Evolutionary conservation across 352 stramenopile species (phyloP).

Genomic region (Phytophthora vignae): DNA sequence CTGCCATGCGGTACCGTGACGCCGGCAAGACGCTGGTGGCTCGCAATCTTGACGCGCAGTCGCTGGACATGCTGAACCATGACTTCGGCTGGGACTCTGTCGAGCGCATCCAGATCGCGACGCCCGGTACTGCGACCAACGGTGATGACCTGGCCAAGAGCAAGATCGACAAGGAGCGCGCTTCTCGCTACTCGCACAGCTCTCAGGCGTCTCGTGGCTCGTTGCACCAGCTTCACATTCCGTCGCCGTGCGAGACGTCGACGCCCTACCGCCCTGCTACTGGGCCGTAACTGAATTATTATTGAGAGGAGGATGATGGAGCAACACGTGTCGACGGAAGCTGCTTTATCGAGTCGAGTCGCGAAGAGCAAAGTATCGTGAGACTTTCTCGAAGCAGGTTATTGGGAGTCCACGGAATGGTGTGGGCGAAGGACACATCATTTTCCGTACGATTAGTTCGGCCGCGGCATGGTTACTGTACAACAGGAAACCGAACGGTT

Average conservation of each 20-base stretch:
- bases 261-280: conserved; percentile 28
- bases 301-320: conserved; percentile 1
- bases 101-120: conserved; percentile 45
- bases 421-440: too few species aligned
- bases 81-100: conserved; percentile 63
- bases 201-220: conserved; percentile 26
- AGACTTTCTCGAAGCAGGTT: too few species aligned
- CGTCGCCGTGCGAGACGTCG: conserved; percentile 29
- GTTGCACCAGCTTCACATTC: conserved; percentile 40
- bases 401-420: too few species aligned
- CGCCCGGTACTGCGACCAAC: conserved; percentile 16
- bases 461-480: too few species aligned
- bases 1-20: conserved; percentile 72
- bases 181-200: conserved; percentile 25
- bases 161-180: conserved; percentile 35
- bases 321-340: too few species aligned
- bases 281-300: conserved; percentile 19
- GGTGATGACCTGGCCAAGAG: conserved; percentile 32
- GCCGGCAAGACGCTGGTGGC: conserved; percentile 79
- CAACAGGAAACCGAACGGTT: too few species aligned
- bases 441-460: too few species aligned
- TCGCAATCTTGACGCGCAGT: conserved; percentile 66
- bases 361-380: too few species aligned
- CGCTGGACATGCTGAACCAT: conserved; percentile 61
- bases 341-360: too few species aligned